Percentiles rank a stretch among this genome's conserved stretches.
phyloP scores from a whole-genome alignment of 2,329 filamentous ascomycete species.

The Cercospora zeina region DNA sequence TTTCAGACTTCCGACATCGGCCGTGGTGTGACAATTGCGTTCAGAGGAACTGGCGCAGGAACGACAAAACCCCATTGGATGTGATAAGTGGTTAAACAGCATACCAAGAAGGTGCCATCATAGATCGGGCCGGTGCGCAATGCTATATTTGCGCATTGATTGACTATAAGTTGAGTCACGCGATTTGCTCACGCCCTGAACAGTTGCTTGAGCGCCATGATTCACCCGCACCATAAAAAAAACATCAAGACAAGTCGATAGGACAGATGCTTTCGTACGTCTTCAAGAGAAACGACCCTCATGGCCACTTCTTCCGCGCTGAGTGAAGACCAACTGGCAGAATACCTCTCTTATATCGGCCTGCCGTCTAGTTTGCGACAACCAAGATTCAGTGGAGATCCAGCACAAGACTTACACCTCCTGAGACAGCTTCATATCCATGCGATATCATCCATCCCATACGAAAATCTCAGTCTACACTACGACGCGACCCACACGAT shows the following conservation, averaged over 20 bases:
- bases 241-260: background rate
- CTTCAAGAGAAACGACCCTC: background rate
- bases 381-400: constrained; percentile 17
- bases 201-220: background rate
- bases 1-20: background rate
- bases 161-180: background rate
- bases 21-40: no score
- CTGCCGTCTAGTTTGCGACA: constrained; percentile 16
- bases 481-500: constrained; percentile 52
- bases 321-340: constrained; percentile 13
- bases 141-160: background rate
- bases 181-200: background rate
- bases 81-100: background rate
- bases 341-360: constrained; percentile 21
- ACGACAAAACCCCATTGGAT: no score
- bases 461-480: constrained; percentile 59
- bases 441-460: constrained; percentile 51
- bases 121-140: background rate
- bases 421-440: constrained; percentile 25
- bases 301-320: constrained; percentile 12
- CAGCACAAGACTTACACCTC: constrained; percentile 18
- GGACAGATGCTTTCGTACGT: background rate
- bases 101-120: background rate
- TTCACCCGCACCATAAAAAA: background rate
- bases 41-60: no score